These are phyloP conservation scores for Sphagnurus paluster DNA, from an alignment of 1,284 basidiomycete genomes.

Conservation along the genomic window DNA sequence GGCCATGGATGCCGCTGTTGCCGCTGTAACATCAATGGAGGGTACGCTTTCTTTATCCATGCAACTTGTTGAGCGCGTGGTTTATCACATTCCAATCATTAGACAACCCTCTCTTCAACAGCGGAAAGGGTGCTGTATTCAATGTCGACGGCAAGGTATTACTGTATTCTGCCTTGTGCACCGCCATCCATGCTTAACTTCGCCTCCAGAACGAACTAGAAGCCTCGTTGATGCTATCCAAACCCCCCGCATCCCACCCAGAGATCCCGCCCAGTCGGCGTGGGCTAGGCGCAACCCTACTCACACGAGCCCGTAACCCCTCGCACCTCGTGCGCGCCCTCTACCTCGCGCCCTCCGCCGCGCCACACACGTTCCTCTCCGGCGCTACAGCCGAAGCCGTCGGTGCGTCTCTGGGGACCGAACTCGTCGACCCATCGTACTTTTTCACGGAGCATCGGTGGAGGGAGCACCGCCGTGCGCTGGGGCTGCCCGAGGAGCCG, in stretches of 20 bases:
- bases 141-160: slow-evolving; percentile 73
- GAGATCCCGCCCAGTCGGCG: slow-evolving; percentile 58
- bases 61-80: not conserved
- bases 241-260: slow-evolving; percentile 64
- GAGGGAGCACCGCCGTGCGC: slow-evolving; percentile 69
- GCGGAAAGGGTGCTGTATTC: slow-evolving; percentile 79
- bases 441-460: slow-evolving; percentile 75
- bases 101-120: slow-evolving; percentile 80
- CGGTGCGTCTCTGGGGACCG: slow-evolving; percentile 52
- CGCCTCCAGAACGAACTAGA: slow-evolving; percentile 72
- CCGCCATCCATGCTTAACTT: not conserved
- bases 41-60: slow-evolving; percentile 36
- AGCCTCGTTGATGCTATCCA: slow-evolving; percentile 76
- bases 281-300: slow-evolving; percentile 63
- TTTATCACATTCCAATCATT: not conserved
- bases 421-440: slow-evolving; percentile 70
- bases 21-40: slow-evolving; percentile 75
- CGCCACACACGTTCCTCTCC: slow-evolving; percentile 72
- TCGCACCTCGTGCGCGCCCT: slow-evolving; percentile 68
- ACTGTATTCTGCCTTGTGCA: not conserved
- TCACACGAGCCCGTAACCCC: slow-evolving; percentile 72
- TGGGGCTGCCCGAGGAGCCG: slow-evolving; percentile 71
- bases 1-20: slow-evolving; percentile 80
- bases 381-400: slow-evolving; percentile 62
- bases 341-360: slow-evolving; percentile 61